Evolutionary conservation across 805 yeast genomes (phyloP).

Genomic region (Candida qinlingensis): DNA sequence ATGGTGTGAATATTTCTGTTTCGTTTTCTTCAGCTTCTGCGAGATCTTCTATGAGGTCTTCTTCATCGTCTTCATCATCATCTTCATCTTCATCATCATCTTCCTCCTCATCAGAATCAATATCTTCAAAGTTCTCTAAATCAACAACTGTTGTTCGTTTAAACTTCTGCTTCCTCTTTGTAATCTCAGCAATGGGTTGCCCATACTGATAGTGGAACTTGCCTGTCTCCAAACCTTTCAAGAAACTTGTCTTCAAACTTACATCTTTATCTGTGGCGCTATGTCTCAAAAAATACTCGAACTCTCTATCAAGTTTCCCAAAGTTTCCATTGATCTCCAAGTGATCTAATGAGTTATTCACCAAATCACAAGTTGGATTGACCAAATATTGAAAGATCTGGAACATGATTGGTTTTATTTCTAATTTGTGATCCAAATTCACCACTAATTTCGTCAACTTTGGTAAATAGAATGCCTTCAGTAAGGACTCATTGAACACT

Average conservation of each 20-base stretch:
- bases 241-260: slow-evolving; percentile 10
- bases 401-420: background rate
- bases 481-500: background rate
- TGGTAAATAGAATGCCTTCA: slow-evolving; percentile 7
- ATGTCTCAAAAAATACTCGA: slow-evolving; percentile 19
- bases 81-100: background rate
- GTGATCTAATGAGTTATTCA: slow-evolving; percentile 1
- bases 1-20: background rate
- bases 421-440: slow-evolving; percentile 9
- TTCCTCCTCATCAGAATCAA: background rate
- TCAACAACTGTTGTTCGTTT: slow-evolving; percentile 1
- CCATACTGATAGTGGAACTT: background rate
- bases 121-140: slow-evolving; percentile 4
- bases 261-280: slow-evolving; percentile 7
- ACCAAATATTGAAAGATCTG: slow-evolving; percentile 1
- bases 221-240: slow-evolving; percentile 8
- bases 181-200: background rate
- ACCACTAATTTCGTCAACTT: slow-evolving; percentile 8
- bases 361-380: background rate
- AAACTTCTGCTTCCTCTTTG: background rate
- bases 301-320: slow-evolving; percentile 17
- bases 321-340: slow-evolving; percentile 20
- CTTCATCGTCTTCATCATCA: background rate
- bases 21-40: background rate
- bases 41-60: too few relatives aligned